Evolutionary conservation across 2,329 filamentous ascomycete genomes (phyloP).

Genomic region (Cordyceps cicadae): DNA sequence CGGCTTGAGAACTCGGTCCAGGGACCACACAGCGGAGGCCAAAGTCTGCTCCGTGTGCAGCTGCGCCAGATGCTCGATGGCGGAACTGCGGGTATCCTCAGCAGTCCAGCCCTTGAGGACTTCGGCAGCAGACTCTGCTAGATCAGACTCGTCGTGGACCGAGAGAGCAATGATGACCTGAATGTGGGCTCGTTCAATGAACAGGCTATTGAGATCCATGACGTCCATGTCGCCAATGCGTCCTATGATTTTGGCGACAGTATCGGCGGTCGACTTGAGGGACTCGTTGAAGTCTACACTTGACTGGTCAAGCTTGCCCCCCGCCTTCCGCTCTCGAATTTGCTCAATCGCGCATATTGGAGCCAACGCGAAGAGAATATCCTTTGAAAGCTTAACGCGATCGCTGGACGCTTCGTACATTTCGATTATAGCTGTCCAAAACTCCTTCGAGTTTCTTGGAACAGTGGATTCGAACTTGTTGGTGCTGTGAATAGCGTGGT

Average conservation of each 20-base stretch:
- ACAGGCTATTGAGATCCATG: conserved; percentile 60
- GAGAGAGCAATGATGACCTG: conserved; percentile 70
- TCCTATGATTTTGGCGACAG: conserved; percentile 68
- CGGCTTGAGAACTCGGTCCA: conserved; percentile 27
- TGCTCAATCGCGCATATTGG: conserved; percentile 68
- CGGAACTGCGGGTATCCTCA: conserved; percentile 42
- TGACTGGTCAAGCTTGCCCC: conserved; percentile 30
- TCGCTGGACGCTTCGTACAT: conserved; percentile 73
- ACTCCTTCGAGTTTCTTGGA: conserved; percentile 53
- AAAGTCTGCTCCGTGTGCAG: conserved; percentile 33
- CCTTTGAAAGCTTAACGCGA: conserved; percentile 63
- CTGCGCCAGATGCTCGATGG: conserved; percentile 32
- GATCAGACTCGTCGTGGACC: conserved; percentile 69
- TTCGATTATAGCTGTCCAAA: conserved; percentile 38
- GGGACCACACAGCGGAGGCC: conserved; percentile 34
- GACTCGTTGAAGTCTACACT: conserved; percentile 67
- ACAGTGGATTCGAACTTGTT: conserved; percentile 58
- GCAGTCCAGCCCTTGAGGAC: conserved; percentile 75
- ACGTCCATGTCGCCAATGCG: conserved; percentile 68
- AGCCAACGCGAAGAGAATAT: conserved; percentile 62
- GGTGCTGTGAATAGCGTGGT: conserved; percentile 51
- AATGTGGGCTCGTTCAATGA: conserved; percentile 58
- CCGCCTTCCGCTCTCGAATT: conserved; percentile 50
- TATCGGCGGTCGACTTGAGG: conserved; percentile 45
- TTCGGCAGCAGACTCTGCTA: conserved; percentile 72